Evolutionary conservation across 306 rosid genomes (phyloP), one percentile per base, ranked within the genome.

Genomic region (Lagenaria siceraria): DNA sequence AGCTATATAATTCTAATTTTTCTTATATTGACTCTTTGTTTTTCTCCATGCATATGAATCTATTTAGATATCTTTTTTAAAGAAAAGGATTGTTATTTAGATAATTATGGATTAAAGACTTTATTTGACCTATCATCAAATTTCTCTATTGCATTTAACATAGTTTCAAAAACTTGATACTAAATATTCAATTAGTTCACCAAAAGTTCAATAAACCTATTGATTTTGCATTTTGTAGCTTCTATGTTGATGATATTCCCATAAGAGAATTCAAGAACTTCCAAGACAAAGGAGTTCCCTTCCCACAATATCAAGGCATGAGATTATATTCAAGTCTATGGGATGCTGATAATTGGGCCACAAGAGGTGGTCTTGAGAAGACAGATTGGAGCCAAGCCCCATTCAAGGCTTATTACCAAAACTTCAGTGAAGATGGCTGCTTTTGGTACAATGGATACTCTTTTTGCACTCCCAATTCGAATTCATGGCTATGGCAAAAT

Each of bases 301-400:
- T 80, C 75, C 94, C 92, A 5, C 84, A 85, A 56, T 86, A 68
- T 1, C 89, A 84, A 11, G 83, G 94, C 0, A 91, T 91, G 94
- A 89, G 82, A 62, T 40, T 91, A 33, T 82, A 87, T 31, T 85
- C 96, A 0, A 91, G 92, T 71, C 81, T 91, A 0, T 91, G 96
- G 96, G 82, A 91, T 59, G 96, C 91, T 22, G 93, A 90, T 78
- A 82, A 87, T 4, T 89, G 97, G 96, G 96, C 96, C 11, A 91
- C 96, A 15, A 91, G 93, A 80, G 97, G 97, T 10, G 97, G 97
- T n/a, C 82, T 89, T 5, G 87, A 87, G 59, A 91, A 91, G 75
- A 91, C 88, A 46, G 90, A 91, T 86, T 91, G 93, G 93, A 83
- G 63, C 22, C 74, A 85, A 81, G 92, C 93, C 4, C 97, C 93